Evolutionary conservation across 1,284 basidiomycete species (phyloP), one percentile per base, ranked within the genome.

Genomic region (Pterulicium gracile): DNA sequence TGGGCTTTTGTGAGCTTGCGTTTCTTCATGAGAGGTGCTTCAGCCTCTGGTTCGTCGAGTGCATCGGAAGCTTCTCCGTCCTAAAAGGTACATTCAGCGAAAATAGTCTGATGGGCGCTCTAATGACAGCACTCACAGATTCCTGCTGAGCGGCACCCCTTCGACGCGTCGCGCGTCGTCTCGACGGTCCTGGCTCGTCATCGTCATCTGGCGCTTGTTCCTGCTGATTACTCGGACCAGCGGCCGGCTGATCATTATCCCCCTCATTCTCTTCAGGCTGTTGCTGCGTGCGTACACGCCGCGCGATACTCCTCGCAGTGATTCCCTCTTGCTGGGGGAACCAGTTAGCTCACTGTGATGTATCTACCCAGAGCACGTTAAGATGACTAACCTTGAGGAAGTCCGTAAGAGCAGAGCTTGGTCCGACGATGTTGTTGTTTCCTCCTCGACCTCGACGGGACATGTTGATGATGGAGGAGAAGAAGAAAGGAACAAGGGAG

Each of bases 1-100:
- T 57, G 58, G 1, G 66, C 62, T 51, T 70, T 74, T 34, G 58
- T 61, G 27, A 62, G 50, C 59, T 66, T 73, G 48, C 57, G 62
- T 55, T 61, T 70, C 57, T 64, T 72, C 42, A 32, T 54, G 19
- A 62, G 63, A 32, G 58, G 39, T 10, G 7, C n/a, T 20, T n/a
- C 13, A 7, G 7, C n/a, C 20, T 65, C 51, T 22, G 59, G 61
- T 34, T 57, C 60, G 4, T 68, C 67, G 3, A 41, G 69, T 10
- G 13, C 19, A 20, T 41, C 39, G 7, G 39, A 41, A 10, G 13
- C 39, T 7, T 41, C 10, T 20, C 19, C 39, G 10, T 41, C 39
- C 27, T 32, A 32, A 32, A 32, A 10, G n/a, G n/a, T n/a, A n/a
- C n/a, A n/a, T n/a, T n/a, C n/a, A n/a, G n/a, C n/a, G n/a, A n/a